A percentile compares a stretch with the other conserved stretches of the same genome.
Conservation (phyloP, 768 basidiomycete species). For the Trametes cinnabarina region DNA sequence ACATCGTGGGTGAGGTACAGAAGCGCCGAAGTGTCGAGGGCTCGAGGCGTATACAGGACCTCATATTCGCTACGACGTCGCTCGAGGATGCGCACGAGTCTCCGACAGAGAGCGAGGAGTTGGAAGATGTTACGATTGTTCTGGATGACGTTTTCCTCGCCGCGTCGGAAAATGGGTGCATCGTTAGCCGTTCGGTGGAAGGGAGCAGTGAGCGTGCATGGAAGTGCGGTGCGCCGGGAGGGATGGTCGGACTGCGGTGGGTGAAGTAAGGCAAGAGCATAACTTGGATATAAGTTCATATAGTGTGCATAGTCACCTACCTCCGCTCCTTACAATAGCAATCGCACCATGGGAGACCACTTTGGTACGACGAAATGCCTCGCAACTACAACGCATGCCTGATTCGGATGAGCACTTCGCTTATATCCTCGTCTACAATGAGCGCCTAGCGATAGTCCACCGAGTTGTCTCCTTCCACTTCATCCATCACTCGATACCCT, state of each 20-base stretch:
- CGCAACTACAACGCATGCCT: constrained; percentile 3
- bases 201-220: constrained; percentile 12
- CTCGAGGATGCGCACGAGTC: background rate
- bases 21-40: background rate
- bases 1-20: constrained; percentile 3
- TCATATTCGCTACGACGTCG: constrained; percentile 14
- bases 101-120: background rate
- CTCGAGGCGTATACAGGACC: background rate
- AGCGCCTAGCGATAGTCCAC: background rate
- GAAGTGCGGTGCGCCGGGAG: constrained; percentile 19
- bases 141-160: constrained; percentile 20
- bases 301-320: background rate
- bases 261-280: background rate
- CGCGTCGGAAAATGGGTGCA: constrained; percentile 22
- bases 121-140: background rate
- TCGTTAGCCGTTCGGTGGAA: background rate
- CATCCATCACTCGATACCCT: background rate
- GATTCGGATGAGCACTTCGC: background rate
- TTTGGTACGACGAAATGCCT: background rate
- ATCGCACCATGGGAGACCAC: too few species aligned
- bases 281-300: background rate
- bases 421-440: background rate
- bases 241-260: constrained; percentile 16
- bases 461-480: too few species aligned
- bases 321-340: background rate